Percentiles rank a stretch among this genome's conserved stretches.
phyloP scores from a whole-genome alignment of 345 rosid species.

The Ricinus communis region DNA sequence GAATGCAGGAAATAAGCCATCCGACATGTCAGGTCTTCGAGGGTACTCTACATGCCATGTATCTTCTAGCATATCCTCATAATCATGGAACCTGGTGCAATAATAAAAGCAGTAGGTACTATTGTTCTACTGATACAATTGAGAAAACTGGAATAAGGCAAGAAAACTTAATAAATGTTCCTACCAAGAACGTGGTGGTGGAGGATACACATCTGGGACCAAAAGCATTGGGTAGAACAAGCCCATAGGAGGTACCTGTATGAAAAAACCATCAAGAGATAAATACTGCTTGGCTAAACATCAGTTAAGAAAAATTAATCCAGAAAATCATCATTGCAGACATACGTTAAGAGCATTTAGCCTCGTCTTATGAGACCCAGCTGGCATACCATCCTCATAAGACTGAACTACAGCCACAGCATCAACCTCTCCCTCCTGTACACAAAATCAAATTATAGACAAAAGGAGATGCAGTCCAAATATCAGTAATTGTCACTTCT shows the following conservation, averaged over 20 bases:
- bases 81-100: slow-evolving; percentile 66
- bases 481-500: neutral
- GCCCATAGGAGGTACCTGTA: slow-evolving; percentile 95
- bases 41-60: slow-evolving; percentile 80
- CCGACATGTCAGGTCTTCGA: slow-evolving; percentile 59
- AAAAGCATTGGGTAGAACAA: slow-evolving; percentile 83
- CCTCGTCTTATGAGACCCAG: slow-evolving; percentile 79
- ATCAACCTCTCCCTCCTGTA: slow-evolving; percentile 76
- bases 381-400: slow-evolving; percentile 66
- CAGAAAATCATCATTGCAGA: slow-evolving; percentile 3
- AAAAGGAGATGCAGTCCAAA: neutral
- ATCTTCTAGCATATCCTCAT: slow-evolving; percentile 92
- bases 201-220: slow-evolving; percentile 81
- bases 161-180: slow-evolving; percentile 13
- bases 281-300: neutral
- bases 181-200: slow-evolving; percentile 89
- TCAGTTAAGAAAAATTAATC: slow-evolving; percentile 9
- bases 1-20: slow-evolving; percentile 48
- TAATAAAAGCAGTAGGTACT: slow-evolving; percentile 6
- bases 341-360: slow-evolving; percentile 79
- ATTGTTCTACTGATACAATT: neutral
- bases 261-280: slow-evolving; percentile 14
- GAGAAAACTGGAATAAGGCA: slow-evolving; percentile 7
- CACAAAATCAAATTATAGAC: slow-evolving; percentile 9
- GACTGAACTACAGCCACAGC: slow-evolving; percentile 67